These are phyloP conservation scores for Saturnispora ahearnii DNA, from an alignment of 805 yeast species.

Conservation along the genomic window DNA sequence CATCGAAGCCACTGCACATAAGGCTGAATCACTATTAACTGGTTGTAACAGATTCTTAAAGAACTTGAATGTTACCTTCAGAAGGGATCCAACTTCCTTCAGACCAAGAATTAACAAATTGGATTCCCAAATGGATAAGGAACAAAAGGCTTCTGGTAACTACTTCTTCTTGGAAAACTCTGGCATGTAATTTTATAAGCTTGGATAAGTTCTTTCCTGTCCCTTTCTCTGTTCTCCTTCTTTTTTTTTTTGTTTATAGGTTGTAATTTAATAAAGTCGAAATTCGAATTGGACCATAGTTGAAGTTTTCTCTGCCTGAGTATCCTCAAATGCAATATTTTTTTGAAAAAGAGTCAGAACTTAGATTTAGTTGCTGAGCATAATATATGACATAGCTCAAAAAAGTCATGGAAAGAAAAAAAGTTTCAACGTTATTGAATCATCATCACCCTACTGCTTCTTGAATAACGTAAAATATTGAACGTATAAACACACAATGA, in stretches of 20 bases:
- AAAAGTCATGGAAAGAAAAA: neutral
- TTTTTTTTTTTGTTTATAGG: neutral
- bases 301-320: too few relatives aligned
- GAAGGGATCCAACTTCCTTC: constrained; percentile 97
- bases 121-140: constrained; percentile 98
- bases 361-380: neutral
- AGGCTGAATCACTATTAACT: constrained; percentile 88
- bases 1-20: constrained; percentile 69
- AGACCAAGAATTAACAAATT: constrained; percentile 98
- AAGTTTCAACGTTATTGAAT: neutral
- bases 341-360: too few relatives aligned
- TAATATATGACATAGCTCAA: neutral
- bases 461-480: neutral
- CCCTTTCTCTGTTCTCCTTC: neutral
- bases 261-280: constrained; percentile 1
- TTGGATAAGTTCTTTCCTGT: neutral
- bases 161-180: constrained; percentile 86
- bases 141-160: constrained; percentile 87
- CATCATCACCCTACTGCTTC: neutral
- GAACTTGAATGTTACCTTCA: constrained; percentile 94
- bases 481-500: constrained; percentile 12
- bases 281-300: too few relatives aligned
- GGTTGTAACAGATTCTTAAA: constrained; percentile 97
- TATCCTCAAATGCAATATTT: too few relatives aligned
- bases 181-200: constrained; percentile 26